Evolutionary conservation across 371 early-diverging fungal species (phyloP).

Genomic region (Actinomortierella ambigua): DNA sequence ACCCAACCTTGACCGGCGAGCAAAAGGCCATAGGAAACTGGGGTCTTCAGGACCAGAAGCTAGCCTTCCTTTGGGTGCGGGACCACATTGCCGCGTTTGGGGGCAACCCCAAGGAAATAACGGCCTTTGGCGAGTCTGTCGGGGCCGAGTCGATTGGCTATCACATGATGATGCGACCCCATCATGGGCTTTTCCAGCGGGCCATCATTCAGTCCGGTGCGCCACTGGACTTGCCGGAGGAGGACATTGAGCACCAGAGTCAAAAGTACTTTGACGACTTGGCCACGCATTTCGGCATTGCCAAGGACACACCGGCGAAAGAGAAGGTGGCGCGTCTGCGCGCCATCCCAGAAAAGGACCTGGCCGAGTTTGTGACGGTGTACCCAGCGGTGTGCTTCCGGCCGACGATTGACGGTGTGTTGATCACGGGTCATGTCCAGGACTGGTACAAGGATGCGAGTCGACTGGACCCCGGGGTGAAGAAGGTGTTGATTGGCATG

Average conservation of each 20-base stretch:
- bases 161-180: slow-evolving; percentile 20
- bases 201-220: slow-evolving; percentile 46
- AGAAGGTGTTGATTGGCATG: slow-evolving; percentile 21
- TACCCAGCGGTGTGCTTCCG: slow-evolving; percentile 3
- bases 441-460: slow-evolving; percentile 28
- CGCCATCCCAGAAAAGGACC: background rate
- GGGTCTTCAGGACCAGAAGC: slow-evolving; percentile 51
- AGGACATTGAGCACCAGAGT: too few relatives aligned
- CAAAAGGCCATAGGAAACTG: slow-evolving; percentile 37
- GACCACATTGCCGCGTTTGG: slow-evolving; percentile 53
- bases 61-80: slow-evolving; percentile 52
- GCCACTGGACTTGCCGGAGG: too few relatives aligned
- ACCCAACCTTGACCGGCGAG: background rate
- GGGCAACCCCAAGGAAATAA: slow-evolving; percentile 50
- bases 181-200: slow-evolving; percentile 32
- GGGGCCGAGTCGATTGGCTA: slow-evolving; percentile 47
- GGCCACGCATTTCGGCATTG: background rate
- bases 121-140: slow-evolving; percentile 52
- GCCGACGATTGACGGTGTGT: slow-evolving; percentile 12
- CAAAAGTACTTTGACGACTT: too few relatives aligned
- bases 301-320: background rate
- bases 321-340: slow-evolving; percentile 16
- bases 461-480: slow-evolving; percentile 23
- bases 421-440: slow-evolving; percentile 26
- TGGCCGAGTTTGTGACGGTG: slow-evolving; percentile 3